These are phyloP conservation scores for Nannochloris sp. DNA, from an alignment of 139 green algal species.

Conservation along the genomic window DNA sequence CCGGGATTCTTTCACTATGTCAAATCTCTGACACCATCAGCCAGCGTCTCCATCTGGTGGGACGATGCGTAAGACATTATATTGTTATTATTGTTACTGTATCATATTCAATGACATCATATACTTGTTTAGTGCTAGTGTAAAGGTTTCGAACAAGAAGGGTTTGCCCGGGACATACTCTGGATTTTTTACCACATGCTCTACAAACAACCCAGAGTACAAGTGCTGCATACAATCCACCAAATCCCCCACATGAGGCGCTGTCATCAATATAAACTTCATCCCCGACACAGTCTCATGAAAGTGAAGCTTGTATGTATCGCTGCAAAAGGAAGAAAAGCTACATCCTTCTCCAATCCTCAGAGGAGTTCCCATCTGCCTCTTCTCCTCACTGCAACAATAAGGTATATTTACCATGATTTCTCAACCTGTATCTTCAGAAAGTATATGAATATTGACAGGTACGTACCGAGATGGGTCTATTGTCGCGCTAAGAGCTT, in stretches of 20 bases:
- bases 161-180: slow-evolving; percentile 57
- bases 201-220: slow-evolving; percentile 68
- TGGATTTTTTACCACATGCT: slow-evolving; percentile 79
- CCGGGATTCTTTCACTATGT: slow-evolving; percentile 89
- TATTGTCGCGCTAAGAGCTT: slow-evolving; percentile 71
- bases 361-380: slow-evolving; percentile 57
- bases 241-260: slow-evolving; percentile 54
- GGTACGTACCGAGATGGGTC: slow-evolving; percentile 61
- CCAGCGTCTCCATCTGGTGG: slow-evolving; percentile 91
- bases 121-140: slow-evolving; percentile 39
- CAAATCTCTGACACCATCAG: slow-evolving; percentile 46
- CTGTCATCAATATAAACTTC: slow-evolving; percentile 83
- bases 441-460: neutral
- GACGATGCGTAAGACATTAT: slow-evolving; percentile 3
- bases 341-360: slow-evolving; percentile 65
- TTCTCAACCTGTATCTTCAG: too few species aligned
- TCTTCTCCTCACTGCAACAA: slow-evolving; percentile 43
- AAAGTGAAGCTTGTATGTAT: slow-evolving; percentile 89
- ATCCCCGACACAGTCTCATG: slow-evolving; percentile 80
- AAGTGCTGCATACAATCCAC: slow-evolving; percentile 59
- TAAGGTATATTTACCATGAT: neutral
- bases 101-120: slow-evolving; percentile 18
- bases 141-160: slow-evolving; percentile 57
- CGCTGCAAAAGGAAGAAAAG: slow-evolving; percentile 73
- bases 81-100: slow-evolving; percentile 29